phyloP scores from a whole-genome alignment of 2,329 filamentous ascomycete genomes.

The Ophiostoma tasmaniense region DNA sequence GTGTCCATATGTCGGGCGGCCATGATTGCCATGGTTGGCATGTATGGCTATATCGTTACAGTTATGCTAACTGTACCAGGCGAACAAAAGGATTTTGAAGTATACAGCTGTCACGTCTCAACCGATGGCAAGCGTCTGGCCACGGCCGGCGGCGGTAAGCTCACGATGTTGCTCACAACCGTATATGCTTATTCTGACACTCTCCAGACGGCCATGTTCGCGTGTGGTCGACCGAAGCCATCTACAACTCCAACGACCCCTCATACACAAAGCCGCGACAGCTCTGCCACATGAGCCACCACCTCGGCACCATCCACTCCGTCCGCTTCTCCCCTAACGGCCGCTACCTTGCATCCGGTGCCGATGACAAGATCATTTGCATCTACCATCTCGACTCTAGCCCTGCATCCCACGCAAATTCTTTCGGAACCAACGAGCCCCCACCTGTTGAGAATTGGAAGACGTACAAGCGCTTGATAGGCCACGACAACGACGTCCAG shows the following conservation, averaged over 20 bases:
- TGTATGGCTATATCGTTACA: too few relatives aligned
- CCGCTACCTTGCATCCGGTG: conserved; percentile 90
- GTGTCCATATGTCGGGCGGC: background rate
- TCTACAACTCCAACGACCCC: conserved; percentile 68
- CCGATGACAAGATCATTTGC: conserved; percentile 98
- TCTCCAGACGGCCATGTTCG: conserved; percentile 77
- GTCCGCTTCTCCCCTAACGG: conserved; percentile 95
- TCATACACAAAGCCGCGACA: conserved; percentile 74
- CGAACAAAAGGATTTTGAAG: conserved; percentile 96
- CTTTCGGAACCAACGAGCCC: conserved; percentile 83
- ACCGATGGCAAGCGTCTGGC: conserved; percentile 87
- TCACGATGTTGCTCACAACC: background rate
- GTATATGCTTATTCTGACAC: conserved; percentile 27
- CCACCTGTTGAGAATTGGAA: conserved; percentile 97
- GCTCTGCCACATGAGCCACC: conserved; percentile 95
- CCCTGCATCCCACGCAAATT: conserved; percentile 64
- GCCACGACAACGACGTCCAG: conserved; percentile 97
- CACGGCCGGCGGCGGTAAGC: conserved; percentile 81
- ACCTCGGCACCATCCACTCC: conserved; percentile 93
- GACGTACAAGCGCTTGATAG: conserved; percentile 83
- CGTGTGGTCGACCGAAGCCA: conserved; percentile 94
- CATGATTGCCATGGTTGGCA: background rate
- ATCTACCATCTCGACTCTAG: conserved; percentile 86
- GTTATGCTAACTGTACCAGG: conserved; percentile 38
- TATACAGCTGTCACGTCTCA: conserved; percentile 96